Evolutionary conservation across 2,329 filamentous ascomycete species (phyloP).

Genomic region (Escovopsis sp.): DNA sequence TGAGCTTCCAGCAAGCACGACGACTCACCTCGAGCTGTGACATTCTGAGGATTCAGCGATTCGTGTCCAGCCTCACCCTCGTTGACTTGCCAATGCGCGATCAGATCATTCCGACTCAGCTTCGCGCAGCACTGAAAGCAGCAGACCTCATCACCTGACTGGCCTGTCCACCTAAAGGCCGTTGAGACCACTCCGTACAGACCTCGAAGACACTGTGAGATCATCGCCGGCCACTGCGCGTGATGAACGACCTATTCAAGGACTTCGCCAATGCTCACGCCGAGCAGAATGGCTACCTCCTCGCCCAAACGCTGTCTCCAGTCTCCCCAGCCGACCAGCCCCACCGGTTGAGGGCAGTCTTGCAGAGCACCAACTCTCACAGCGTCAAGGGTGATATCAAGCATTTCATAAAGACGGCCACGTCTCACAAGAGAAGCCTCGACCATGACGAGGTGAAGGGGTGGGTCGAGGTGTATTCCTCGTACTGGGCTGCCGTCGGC

Average conservation of each 20-base stretch:
- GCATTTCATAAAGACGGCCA: conserved; percentile 52
- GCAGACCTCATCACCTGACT: no score
- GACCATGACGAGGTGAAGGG: conserved; percentile 54
- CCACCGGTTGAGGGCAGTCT: conserved; percentile 53
- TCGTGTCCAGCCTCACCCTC: no score
- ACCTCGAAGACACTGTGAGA: neutral
- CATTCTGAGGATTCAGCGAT: no score
- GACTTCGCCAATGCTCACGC: conserved; percentile 59
- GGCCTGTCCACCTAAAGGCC: no score
- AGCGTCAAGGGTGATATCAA: conserved; percentile 56
- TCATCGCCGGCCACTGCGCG: conserved; percentile 3
- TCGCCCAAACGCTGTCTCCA: conserved; percentile 65
- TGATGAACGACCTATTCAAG: conserved; percentile 59
- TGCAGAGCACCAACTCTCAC: conserved; percentile 52
- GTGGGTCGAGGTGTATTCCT: conserved; percentile 77
- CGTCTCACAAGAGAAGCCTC: conserved; percentile 34
- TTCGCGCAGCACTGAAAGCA: no score
- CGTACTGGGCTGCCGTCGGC: conserved; percentile 71
- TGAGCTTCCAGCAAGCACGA: no score
- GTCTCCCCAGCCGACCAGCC: conserved; percentile 47
- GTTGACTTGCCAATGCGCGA: no score
- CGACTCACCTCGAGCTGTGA: no score
- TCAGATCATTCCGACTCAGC: no score
- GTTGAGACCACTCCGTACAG: neutral
- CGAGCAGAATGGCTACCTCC: conserved; percentile 50